Evolutionary conservation across 306 rosid species (phyloP).

Genomic region (Mucuna pruriens): DNA sequence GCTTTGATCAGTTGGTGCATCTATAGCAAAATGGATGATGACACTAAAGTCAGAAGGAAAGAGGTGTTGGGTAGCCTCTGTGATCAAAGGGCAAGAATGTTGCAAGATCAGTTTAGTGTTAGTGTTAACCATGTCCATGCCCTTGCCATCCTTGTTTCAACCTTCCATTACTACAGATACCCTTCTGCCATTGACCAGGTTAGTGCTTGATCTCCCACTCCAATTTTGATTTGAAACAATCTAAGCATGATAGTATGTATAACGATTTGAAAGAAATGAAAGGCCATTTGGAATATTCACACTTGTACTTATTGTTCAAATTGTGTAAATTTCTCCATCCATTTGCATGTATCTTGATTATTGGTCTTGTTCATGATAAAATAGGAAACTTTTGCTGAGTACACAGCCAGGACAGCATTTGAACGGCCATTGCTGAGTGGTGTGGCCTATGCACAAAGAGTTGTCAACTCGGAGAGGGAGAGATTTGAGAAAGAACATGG

Average conservation of each 20-base stretch:
- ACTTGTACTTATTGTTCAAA: neutral
- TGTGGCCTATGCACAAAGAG: constrained; percentile 92
- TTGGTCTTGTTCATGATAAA: neutral
- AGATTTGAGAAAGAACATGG: constrained; percentile 77
- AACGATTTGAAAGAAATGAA: neutral
- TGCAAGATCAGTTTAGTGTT: constrained; percentile 91
- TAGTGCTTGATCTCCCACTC: constrained; percentile 33
- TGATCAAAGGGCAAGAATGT: constrained; percentile 91
- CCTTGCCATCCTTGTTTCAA: constrained; percentile 88
- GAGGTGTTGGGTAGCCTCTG: constrained; percentile 83
- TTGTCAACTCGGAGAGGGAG: constrained; percentile 70
- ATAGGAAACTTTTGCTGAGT: constrained; percentile 89
- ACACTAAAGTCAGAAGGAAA: constrained; percentile 71
- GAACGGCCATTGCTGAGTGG: constrained; percentile 92
- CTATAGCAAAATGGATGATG: constrained; percentile 75
- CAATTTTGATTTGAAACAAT: neutral
- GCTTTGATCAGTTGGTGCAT: constrained; percentile 51
- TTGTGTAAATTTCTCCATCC: neutral
- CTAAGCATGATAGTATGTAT: neutral
- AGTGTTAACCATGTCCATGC: constrained; percentile 95
- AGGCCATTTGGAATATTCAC: constrained; percentile 14
- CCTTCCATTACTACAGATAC: constrained; percentile 79
- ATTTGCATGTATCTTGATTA: neutral
- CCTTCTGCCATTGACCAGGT: constrained; percentile 97
- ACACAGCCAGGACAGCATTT: constrained; percentile 90